Conservation (phyloP, 164 flowering plant species). For the Vitis riparia region DNA sequence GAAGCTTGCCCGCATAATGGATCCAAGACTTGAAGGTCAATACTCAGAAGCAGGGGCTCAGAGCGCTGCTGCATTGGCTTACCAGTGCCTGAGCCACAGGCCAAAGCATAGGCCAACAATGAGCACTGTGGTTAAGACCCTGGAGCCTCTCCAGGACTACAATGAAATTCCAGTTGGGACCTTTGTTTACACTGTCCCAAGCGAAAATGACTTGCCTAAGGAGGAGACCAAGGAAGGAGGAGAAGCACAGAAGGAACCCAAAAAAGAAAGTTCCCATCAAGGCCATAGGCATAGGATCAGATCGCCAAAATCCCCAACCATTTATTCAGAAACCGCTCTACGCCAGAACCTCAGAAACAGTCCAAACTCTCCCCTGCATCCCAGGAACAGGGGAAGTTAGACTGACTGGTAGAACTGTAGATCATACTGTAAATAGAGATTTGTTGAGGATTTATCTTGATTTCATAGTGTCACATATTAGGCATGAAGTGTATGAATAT, state of each 20-base stretch:
- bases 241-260: constrained; percentile 6
- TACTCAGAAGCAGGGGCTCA: constrained; percentile 62
- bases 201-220: constrained; percentile 8
- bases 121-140: constrained; percentile 40
- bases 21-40: constrained; percentile 62
- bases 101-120: constrained; percentile 62
- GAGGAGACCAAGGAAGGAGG: constrained; percentile 4
- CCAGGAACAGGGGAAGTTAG: constrained; percentile 10
- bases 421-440: constrained; percentile 1
- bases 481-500: neutral
- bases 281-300: constrained; percentile 9
- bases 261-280: constrained; percentile 8
- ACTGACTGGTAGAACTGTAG: neutral
- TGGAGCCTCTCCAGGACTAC: constrained; percentile 48
- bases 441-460: neutral
- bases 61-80: constrained; percentile 66
- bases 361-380: constrained; percentile 26
- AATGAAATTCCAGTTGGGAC: constrained; percentile 43
- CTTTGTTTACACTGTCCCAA: constrained; percentile 50
- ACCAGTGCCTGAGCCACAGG: constrained; percentile 59
- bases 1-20: constrained; percentile 51
- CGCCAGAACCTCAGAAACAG: constrained; percentile 7
- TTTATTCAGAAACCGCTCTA: constrained; percentile 5
- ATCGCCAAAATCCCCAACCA: constrained; percentile 16
- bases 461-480: neutral